phyloP scores from a whole-genome alignment of 2,329 filamentous ascomycete species.

The Furcasterigmium furcatum region DNA sequence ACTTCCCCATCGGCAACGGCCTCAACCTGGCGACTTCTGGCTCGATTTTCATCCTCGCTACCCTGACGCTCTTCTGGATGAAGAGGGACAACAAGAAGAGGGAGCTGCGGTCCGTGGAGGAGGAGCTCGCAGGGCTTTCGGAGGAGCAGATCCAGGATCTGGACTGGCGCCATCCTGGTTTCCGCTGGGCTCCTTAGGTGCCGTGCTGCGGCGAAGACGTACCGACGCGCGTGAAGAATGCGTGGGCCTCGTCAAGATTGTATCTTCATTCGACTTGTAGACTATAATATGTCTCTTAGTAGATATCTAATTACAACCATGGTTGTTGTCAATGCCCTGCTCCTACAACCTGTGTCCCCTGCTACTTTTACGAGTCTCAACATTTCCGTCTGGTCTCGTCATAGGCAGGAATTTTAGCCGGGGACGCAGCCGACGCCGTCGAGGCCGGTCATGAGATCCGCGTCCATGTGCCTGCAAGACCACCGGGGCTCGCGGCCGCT shows the following conservation, averaged over 20 bases:
- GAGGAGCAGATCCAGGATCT: constrained; percentile 6
- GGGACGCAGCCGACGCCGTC: constrained; percentile 6
- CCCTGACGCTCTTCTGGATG: constrained; percentile 10
- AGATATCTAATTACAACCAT: too few relatives aligned
- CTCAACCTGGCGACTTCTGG: constrained; percentile 10
- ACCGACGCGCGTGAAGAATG: too few relatives aligned
- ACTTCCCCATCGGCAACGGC: constrained; percentile 12
- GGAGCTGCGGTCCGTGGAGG: constrained; percentile 6
- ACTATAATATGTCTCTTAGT: too few relatives aligned
- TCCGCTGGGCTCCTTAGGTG: constrained; percentile 7
- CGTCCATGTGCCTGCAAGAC: constrained; percentile 9
- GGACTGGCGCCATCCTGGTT: constrained; percentile 15
- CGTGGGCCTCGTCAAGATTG: too few relatives aligned
- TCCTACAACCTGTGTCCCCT: too few relatives aligned
- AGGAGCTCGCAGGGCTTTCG: constrained; percentile 8
- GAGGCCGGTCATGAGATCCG: constrained; percentile 7
- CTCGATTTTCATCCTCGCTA: constrained; percentile 5
- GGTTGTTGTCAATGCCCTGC: too few relatives aligned
- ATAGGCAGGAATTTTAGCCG: too few relatives aligned
- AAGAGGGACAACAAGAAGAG: constrained; percentile 13
- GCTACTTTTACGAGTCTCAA: too few relatives aligned
- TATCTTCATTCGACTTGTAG: too few relatives aligned
- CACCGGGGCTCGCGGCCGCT: constrained; percentile 10
- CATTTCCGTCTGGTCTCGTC: too few relatives aligned
- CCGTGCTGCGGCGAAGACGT: too few relatives aligned